A percentile compares a stretch with the other conserved stretches of the same genome.
Conservation (phyloP, 345 rosid genomes). For the Linum tenue region DNA sequence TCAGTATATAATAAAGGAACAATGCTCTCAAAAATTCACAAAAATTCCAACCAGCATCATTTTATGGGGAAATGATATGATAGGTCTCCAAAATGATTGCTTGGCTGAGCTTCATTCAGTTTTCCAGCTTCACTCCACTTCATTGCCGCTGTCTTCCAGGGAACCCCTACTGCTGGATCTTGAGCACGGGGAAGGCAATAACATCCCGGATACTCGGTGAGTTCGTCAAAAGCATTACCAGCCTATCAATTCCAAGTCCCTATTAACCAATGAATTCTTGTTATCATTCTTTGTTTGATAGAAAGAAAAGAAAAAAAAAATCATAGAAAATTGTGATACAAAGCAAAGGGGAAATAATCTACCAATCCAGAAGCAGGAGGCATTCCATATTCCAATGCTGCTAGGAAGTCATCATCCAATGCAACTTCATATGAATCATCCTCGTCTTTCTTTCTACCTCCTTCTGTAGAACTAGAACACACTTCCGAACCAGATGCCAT, state of each 20-base stretch:
- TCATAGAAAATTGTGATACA: not conserved
- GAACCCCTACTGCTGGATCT: constrained; percentile 49
- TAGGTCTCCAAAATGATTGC: no score
- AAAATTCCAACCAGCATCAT: no score
- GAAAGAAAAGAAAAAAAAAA: not conserved
- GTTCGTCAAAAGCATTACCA: constrained; percentile 82
- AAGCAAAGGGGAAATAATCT: constrained; percentile 5
- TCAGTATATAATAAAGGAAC: no score
- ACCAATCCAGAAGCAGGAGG: constrained; percentile 99
- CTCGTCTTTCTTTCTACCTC: constrained; percentile 32
- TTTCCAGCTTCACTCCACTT: not conserved
- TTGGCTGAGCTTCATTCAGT: no score
- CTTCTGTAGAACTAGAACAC: constrained; percentile 18
- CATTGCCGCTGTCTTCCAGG: not conserved
- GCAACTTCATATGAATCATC: constrained; percentile 77
- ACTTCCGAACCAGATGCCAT: constrained; percentile 28
- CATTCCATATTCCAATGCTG: constrained; percentile 95
- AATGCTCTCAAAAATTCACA: no score
- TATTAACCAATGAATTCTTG: constrained; percentile 14
- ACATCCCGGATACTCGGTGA: constrained; percentile 87
- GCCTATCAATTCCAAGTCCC: constrained; percentile 95
- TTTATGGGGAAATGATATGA: no score
- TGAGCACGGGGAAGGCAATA: constrained; percentile 82
- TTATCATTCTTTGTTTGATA: not conserved
- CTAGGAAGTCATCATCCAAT: constrained; percentile 89